These are phyloP conservation scores for Geotrichum aggregatum DNA, from an alignment of 1,139 yeast genomes.

Conservation along the genomic window DNA sequence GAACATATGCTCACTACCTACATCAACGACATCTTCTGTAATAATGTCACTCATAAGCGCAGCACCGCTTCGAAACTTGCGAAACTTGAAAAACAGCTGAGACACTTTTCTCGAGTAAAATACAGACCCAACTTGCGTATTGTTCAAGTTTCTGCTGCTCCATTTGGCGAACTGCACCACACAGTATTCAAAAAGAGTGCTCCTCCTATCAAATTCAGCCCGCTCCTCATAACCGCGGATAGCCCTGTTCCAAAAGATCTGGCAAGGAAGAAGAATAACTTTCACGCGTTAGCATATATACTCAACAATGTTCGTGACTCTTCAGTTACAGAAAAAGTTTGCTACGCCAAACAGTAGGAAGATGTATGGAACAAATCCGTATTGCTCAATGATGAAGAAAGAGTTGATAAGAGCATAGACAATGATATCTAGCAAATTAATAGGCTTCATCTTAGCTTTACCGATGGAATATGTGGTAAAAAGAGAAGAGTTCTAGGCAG, in stretches of 20 bases:
- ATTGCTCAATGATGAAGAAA: slow-evolving; percentile 11
- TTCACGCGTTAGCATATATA: background rate
- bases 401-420: slow-evolving; percentile 15
- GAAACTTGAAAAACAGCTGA: slow-evolving; percentile 27
- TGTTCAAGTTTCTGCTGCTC: slow-evolving; percentile 25
- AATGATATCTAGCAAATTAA: slow-evolving; percentile 14
- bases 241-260: slow-evolving; percentile 25
- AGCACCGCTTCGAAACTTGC: slow-evolving; percentile 31
- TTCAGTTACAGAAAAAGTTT: slow-evolving; percentile 15
- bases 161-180: slow-evolving; percentile 29
- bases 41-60: slow-evolving; percentile 31
- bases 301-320: background rate
- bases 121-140: slow-evolving; percentile 26
- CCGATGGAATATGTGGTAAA: no score
- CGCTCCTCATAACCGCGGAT: slow-evolving; percentile 29
- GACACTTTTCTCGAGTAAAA: slow-evolving; percentile 28
- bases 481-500: no score
- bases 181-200: slow-evolving; percentile 31
- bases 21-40: slow-evolving; percentile 22
- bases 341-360: slow-evolving; percentile 11
- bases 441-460: slow-evolving; percentile 14
- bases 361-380: slow-evolving; percentile 15
- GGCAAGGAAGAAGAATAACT: slow-evolving; percentile 27
- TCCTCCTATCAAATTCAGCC: slow-evolving; percentile 28
- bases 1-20: slow-evolving; percentile 5